Percentiles rank a stretch among this genome's conserved stretches.
phyloP scores from a whole-genome alignment of 306 rosid genomes.

The Begonia fuchsioides region DNA sequence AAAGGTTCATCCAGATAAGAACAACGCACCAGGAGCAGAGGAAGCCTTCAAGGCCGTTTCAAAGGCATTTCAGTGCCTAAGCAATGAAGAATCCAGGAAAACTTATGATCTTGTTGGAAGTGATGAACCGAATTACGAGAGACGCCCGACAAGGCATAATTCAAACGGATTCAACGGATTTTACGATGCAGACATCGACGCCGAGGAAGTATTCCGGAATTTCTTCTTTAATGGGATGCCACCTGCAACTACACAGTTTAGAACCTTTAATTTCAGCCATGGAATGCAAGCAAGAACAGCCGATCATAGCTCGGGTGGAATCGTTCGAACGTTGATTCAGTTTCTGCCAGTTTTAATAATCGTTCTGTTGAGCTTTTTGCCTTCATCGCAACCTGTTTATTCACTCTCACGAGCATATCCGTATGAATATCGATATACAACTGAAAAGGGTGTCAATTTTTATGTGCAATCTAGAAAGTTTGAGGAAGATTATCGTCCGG shows the following conservation, averaged over 20 bases:
- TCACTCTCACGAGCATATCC: constrained; percentile 48
- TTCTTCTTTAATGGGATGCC: constrained; percentile 94
- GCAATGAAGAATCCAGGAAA: constrained; percentile 47
- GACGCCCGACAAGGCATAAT: constrained; percentile 27
- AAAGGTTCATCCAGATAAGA: constrained; percentile 96
- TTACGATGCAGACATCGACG: constrained; percentile 69
- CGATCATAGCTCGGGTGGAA: constrained; percentile 55
- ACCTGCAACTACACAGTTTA: constrained; percentile 43
- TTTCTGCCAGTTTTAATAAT: constrained; percentile 61
- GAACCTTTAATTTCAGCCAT: constrained; percentile 65
- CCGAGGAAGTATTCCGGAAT: constrained; percentile 80
- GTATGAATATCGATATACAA: constrained; percentile 41
- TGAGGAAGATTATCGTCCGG: constrained; percentile 45
- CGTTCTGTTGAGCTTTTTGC: constrained; percentile 53
- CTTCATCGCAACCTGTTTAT: constrained; percentile 68
- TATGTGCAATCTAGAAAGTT: constrained; percentile 64
- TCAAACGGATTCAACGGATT: constrained; percentile 44
- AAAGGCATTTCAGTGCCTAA: constrained; percentile 84
- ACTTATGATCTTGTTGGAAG: constrained; percentile 66
- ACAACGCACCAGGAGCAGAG: constrained; percentile 80
- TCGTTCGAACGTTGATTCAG: constrained; percentile 45
- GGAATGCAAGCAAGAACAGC: constrained; percentile 50
- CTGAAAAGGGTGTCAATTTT: constrained; percentile 63
- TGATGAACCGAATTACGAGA: constrained; percentile 55
- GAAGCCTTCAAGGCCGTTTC: constrained; percentile 86